Percentiles rank a stretch among this genome's conserved stretches.
Conservation (phyloP, 2,329 filamentous ascomycete species). For the Pestalotiopsis sp. region DNA sequence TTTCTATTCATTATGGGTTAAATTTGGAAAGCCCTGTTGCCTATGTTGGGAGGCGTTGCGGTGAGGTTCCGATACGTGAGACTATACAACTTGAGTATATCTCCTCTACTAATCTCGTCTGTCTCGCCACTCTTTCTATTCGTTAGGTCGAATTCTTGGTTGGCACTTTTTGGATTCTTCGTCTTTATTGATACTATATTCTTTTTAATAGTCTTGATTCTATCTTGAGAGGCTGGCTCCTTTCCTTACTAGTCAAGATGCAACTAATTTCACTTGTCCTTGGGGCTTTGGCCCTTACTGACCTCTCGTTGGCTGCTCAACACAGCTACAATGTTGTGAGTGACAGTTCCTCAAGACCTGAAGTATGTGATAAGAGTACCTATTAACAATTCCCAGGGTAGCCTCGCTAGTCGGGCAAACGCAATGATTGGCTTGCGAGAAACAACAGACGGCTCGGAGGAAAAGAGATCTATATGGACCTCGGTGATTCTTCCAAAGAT, state of each 20-base stretch:
- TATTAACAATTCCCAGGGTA: constrained; percentile 13
- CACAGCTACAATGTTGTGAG: neutral
- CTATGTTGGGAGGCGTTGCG: neutral
- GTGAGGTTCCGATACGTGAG: neutral
- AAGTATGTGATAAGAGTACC: neutral
- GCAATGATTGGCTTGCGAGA: constrained; percentile 9
- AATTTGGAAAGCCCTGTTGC: neutral
- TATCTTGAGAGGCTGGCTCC: constrained; percentile 12
- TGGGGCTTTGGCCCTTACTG: constrained; percentile 13
- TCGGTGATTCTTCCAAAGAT: constrained; percentile 1
- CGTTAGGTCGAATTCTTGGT: neutral
- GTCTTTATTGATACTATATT: neutral
- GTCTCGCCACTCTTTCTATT: neutral
- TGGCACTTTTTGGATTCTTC: neutral
- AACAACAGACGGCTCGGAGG: neutral
- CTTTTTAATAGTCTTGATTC: neutral
- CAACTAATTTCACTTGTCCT: constrained; percentile 15
- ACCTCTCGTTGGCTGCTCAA: constrained; percentile 8
- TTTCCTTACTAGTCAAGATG: constrained; percentile 16
- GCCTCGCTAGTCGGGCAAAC: constrained; percentile 19
- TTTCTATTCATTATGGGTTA: constrained; percentile 1
- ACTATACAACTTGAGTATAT: constrained; percentile 1
- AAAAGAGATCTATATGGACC: neutral
- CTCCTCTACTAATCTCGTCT: neutral
- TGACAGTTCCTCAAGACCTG: too few species aligned